These are phyloP conservation scores for Pichia sp. DNA, from an alignment of 1,139 yeast species.

Conservation along the genomic window DNA sequence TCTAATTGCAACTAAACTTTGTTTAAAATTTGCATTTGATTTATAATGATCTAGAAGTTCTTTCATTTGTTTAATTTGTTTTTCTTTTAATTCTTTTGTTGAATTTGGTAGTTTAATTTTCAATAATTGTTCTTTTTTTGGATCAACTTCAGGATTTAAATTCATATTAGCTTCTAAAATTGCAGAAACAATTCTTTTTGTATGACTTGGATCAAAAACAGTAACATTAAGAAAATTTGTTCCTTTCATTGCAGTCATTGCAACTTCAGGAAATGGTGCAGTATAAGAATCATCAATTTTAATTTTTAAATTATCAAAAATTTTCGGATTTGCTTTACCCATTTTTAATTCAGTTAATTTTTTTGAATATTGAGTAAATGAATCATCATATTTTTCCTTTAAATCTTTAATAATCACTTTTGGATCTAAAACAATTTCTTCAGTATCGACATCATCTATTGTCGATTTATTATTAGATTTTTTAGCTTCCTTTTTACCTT, in stretches of 20 bases:
- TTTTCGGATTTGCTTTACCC: constrained; percentile 60
- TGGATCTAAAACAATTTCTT: constrained; percentile 26
- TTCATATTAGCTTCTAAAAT: constrained; percentile 64
- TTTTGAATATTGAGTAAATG: constrained; percentile 49
- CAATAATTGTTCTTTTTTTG: constrained; percentile 64
- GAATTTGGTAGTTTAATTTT: constrained; percentile 72
- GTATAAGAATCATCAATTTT: constrained; percentile 40
- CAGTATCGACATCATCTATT: constrained; percentile 22
- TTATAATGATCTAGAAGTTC: constrained; percentile 58
- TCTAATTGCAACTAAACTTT: constrained; percentile 58
- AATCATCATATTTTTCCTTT: constrained; percentile 40
- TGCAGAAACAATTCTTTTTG: constrained; percentile 62
- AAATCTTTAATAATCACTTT: constrained; percentile 34
- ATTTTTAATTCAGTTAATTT: constrained; percentile 55
- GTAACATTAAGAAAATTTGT: constrained; percentile 52
- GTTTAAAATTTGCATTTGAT: constrained; percentile 42
- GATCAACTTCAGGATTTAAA: constrained; percentile 72
- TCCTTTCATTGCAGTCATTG: constrained; percentile 72
- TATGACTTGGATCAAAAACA: constrained; percentile 73
- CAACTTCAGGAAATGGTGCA: constrained; percentile 54
- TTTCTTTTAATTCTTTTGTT: constrained; percentile 52
- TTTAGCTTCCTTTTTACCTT: constrained; percentile 12
- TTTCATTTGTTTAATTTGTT: constrained; percentile 56
- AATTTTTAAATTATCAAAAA: constrained; percentile 57
- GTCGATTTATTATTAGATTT: constrained; percentile 8